Evolutionary conservation across 2,329 filamentous ascomycete genomes (phyloP), one percentile per base, ranked within the genome.

Genomic region (Bipolaris cookei): DNA sequence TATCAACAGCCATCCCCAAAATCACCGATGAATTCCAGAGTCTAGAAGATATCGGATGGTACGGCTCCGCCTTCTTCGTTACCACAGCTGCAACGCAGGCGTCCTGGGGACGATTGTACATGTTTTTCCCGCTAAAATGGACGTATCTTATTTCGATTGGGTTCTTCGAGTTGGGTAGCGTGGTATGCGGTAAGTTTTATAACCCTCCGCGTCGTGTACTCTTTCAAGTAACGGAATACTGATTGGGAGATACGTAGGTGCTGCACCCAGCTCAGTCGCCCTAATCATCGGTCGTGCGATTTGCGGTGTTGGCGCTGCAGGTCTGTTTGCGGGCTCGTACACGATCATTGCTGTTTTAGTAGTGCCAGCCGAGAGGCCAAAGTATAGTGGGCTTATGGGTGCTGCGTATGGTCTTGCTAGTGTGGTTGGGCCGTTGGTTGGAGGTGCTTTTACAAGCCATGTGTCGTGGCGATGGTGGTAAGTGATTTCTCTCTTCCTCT

Each of bases 291-390:
- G 51, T 18, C 43, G 51, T 3, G 43, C 51, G 10, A 54, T 54
- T 34, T 54, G 51, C 11, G 51, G 51, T 25, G n/a, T 54, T n/a
- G 51, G 51, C 6, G 43, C 51, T 8, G 43, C 43, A 6, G 51
- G 51, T 6, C 25, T 54, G 3, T 54, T 54, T 3, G 38, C 64
- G 60, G 64, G 42, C 61, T 69, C 42, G 74, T 78, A 62, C 49
- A 72, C 64, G 1, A 71, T 87, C 11, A 72, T 85, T 38, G 74
- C 80, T 0, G 76, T 77, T 46, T 65, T 72, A 6, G 73, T 78
- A 0, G 72, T 78, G 0, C 77, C 81, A 50, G 61, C 68, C 32
- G 77, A 79, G 62, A 61, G 77, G 21, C 76, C 80, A 1, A 72
- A 64, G 5, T 77, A 67, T 25, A 73, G 69, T 10, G 78, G 77